Evolutionary conservation across 2,329 filamentous ascomycete species (phyloP), one percentile per base, ranked within the genome.

Genomic region (Orbilia quercus): DNA sequence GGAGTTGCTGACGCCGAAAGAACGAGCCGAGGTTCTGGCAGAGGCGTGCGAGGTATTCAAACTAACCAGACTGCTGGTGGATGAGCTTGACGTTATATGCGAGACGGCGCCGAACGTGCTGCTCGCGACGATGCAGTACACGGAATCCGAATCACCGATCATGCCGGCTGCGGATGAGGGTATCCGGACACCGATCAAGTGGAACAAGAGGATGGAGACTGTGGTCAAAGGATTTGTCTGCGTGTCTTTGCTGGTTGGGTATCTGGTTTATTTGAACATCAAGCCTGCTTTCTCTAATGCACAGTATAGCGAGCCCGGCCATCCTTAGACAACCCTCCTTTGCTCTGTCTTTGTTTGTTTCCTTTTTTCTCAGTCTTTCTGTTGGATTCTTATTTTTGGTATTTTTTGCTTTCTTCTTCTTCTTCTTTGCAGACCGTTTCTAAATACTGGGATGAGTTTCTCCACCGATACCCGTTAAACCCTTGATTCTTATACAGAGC

Each of bases 21-120:
- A 72, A 40, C 47, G 67, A 22, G 45, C 34, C 20, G 67, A 72
- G 47, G 67, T 72, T 1, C 28, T 72, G 5, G 38, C 38, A 12
- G 67, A 72, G 23, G 23, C 67, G 7, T 72, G 67, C 36, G 67
- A 72, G 53, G 67, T 72, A 16, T 72, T 72, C 59, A 72, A 72
- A 28, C 40, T 65, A 7, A 72, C 67, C 4, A 65, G 67, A 28
- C 44, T 59, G 40, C 20, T 72, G 45, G 67, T 72, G 14, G 67
- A 72, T n/a, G 67, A 72, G 18, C 59, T 72, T 22, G 67, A 72
- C 36, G 67, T 50, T 23, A 23, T 65, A 3, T 72, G 67, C 45
- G 67, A 25, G 6, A 72, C 67, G 7, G 22, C 59, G 20, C 53
- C 67, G 25, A 47, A 54, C 1, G 59, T 72, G 14, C 47, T 72